These are phyloP conservation scores for Citrus glauca DNA, from an alignment of 345 rosid species.

Conservation along the genomic window DNA sequence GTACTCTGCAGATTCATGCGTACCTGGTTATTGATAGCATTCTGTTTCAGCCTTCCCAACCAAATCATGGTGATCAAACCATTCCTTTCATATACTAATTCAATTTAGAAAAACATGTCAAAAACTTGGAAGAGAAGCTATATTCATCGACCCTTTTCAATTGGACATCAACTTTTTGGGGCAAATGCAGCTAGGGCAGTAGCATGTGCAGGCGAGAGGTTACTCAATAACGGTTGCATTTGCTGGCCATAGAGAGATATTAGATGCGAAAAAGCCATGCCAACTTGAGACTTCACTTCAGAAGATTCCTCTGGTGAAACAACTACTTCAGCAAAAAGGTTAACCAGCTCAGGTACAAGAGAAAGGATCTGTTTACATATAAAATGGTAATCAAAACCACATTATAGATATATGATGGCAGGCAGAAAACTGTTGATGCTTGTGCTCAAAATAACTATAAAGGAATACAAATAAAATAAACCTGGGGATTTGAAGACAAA, in stretches of 20 bases:
- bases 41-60: constrained; percentile 7
- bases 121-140: background rate
- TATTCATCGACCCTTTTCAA: background rate
- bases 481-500: constrained; percentile 82
- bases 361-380: constrained; percentile 56
- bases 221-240: constrained; percentile 77
- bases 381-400: background rate
- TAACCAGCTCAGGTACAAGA: constrained; percentile 78
- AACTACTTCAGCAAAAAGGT: constrained; percentile 81
- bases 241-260: constrained; percentile 76
- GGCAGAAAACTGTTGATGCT: background rate
- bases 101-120: background rate
- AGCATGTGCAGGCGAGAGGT: constrained; percentile 75
- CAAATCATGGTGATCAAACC: background rate
- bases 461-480: constrained; percentile 6
- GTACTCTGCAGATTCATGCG: background rate
- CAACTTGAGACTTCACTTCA: constrained; percentile 86
- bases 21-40: constrained; percentile 12
- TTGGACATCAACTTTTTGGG: constrained; percentile 43
- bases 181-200: constrained; percentile 76
- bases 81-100: constrained; percentile 5
- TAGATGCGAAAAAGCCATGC: constrained; percentile 80
- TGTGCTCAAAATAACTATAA: background rate
- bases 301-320: constrained; percentile 74
- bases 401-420: no score